Base-by-base conservation (phyloP, 768 basidiomycete species). In the Rhodotorula toruloides region DNA sequence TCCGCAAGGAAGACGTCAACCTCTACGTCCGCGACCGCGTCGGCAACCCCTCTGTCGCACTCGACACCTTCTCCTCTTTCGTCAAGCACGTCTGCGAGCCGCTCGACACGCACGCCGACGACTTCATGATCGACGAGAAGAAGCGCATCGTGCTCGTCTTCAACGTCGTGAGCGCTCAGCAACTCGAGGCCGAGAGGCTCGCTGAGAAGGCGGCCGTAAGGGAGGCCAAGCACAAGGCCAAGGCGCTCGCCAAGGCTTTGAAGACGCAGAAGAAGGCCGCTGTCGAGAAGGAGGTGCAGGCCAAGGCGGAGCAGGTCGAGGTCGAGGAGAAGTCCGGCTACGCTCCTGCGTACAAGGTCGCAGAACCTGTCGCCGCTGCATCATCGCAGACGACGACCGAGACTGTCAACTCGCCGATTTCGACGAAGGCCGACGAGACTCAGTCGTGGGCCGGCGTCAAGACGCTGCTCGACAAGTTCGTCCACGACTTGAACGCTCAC, bases 111-210 rank as follows among this genome's bases (percentile, higher is more conserved):
- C 37, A 36, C 29, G 59, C 56, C 12, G 14, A 47, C 6, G 25
- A 22, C 13, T 59, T 56, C 50, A 64, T 61, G 46, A 54, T 63
- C 36, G 70, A 71, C 52, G 65, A 67, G 27, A 67, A 71, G 56
- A 58, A 58, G 34, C 58, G 70, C 34, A n/a, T 61, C 59, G 70
- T 71, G 1, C 61, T 71, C 46, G 54, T 57, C 54, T 71, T 71
- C 46, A 40, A 58, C 55, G 70, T 67, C 42, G 44, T 36, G 25
- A 54, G n/a, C 36, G 40, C 56, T 36, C 32, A 53, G 29, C 34
- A n/a, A 16, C 27, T 25, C 29, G 52, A 44, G 43, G 44, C 56
- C 34, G 44, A n/a, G n/a, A n/a, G n/a, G n/a, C n/a, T 25, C 29
- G 13, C 55, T 16, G 31, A 27, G 17, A 31, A 19, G 17, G 22